Conservation (phyloP, 192 early-diverging fungal genomes). For the Coemansia reversa region DNA sequence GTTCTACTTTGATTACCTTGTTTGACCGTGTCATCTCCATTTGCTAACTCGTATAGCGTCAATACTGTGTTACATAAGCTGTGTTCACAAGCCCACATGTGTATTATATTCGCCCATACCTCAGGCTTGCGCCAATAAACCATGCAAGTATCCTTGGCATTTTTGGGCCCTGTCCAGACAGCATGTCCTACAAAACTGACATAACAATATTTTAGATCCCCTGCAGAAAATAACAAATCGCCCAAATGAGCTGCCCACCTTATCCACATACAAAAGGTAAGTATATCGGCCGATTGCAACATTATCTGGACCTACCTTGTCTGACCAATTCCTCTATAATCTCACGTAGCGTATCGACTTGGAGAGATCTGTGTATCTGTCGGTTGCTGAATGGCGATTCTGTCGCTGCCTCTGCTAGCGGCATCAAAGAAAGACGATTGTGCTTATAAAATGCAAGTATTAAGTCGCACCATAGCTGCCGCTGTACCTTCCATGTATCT, state of each 20-base stretch:
- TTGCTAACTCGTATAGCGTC: constrained; percentile 85
- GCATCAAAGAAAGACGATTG: constrained; percentile 62
- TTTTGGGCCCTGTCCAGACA: constrained; percentile 49
- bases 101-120: constrained; percentile 82
- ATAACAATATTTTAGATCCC: no score
- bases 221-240: no score
- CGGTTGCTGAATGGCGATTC: constrained; percentile 69
- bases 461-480: constrained; percentile 74
- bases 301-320: constrained; percentile 40
- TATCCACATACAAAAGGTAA: no score
- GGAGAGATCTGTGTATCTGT: constrained; percentile 65
- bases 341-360: constrained; percentile 64
- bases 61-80: constrained; percentile 79
- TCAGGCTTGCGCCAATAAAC: constrained; percentile 89
- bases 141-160: constrained; percentile 57
- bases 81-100: constrained; percentile 75
- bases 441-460: constrained; percentile 71
- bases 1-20: constrained; percentile 57
- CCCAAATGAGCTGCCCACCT: no score
- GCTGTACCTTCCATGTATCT: constrained; percentile 81
- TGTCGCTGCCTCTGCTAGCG: constrained; percentile 59
- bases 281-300: no score
- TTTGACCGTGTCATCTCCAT: constrained; percentile 77
- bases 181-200: constrained; percentile 43
- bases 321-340: constrained; percentile 75